A percentile compares a stretch with the other conserved stretches of the same genome.
These are phyloP conservation scores for Zygotorulaspora sp. DNA, from an alignment of 805 yeast species.

Conservation along the genomic window DNA sequence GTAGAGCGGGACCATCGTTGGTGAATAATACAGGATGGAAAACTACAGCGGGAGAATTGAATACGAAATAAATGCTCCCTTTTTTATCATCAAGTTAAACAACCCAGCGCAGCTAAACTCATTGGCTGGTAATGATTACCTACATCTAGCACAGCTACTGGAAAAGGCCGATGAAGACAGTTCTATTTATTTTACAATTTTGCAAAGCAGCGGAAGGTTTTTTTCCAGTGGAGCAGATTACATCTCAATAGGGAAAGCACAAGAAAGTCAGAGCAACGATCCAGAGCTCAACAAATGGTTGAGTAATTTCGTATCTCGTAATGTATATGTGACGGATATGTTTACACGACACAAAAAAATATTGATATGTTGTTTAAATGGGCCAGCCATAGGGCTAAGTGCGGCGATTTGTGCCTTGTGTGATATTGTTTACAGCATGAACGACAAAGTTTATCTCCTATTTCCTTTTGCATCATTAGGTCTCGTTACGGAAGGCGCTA, in stretches of 20 bases:
- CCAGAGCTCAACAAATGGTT: constrained; percentile 44
- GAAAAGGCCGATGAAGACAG: constrained; percentile 61
- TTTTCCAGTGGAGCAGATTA: constrained; percentile 87
- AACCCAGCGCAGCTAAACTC: constrained; percentile 63
- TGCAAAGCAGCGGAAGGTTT: constrained; percentile 67
- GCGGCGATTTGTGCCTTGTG: constrained; percentile 70
- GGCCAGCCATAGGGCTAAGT: constrained; percentile 79
- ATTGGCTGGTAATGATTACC: constrained; percentile 58
- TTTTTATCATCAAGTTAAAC: constrained; percentile 61
- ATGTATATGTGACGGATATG: constrained; percentile 61
- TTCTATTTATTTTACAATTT: constrained; percentile 56
- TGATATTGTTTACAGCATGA: constrained; percentile 69
- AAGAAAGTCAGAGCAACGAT: constrained; percentile 15
- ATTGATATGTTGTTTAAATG: constrained; percentile 70
- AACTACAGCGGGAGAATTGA: constrained; percentile 13
- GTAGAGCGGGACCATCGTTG: too few relatives aligned
- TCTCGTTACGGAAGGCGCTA: constrained; percentile 76
- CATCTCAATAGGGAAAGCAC: constrained; percentile 27
- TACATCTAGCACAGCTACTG: constrained; percentile 52
- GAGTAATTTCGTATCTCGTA: constrained; percentile 60
- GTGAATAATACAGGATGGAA: too few relatives aligned
- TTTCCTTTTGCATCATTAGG: constrained; percentile 82
- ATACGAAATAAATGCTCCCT: constrained; percentile 23
- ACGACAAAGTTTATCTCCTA: constrained; percentile 52
- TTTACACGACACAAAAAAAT: constrained; percentile 69